Base-by-base conservation (phyloP, 2,329 filamentous ascomycete species). In the Myriosclerotinia scirpicola region DNA sequence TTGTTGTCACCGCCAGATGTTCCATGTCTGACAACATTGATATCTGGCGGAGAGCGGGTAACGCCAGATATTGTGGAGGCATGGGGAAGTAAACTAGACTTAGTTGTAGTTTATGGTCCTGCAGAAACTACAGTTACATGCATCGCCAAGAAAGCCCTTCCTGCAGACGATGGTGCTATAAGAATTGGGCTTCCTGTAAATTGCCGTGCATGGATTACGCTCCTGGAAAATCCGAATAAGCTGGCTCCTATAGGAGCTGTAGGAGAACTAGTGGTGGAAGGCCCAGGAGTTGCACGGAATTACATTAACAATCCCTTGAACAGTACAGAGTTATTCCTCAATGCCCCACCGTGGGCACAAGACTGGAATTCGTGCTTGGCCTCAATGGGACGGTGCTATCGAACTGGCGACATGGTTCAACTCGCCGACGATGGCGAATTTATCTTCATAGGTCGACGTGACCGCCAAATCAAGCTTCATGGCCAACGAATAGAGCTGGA, bases 401-500 rank as follows among this genome's bases (percentile, higher is more conserved):
- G 22, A 14, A 50, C 46, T 12, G 46, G 46, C 22, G 46, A 50
- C 22, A 12, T 50, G 46, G 46, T 50, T 4, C 22, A 50, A 50
- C 22, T 22, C 46, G 22, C 22, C 12, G 22, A 20, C 2, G n/a
- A 50, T 50, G 46, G 46, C 5, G 22, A n/a, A 12, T 22, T 50
- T 20, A 20, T 22, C 8, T 22, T 50, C n/a, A 12, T 50, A 12
- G 46, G 46, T 22, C 46, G 46, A 20, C 81, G 89, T 26, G 92
- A 96, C 71, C 90, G 90, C 68, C 91, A 95, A 76, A 82, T 95
- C 66, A 96, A 95, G 75, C 82, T 96, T 14, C 85, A 91, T 54
- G 92, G 92, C 0, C 90, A 93, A 71, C 82, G 90, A 54, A 87
- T 96, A 46, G 91, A 96, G 75, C 83, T 93, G 11, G 85, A 85